Evolutionary conservation across 2,329 filamentous ascomycete species (phyloP).

Genomic region (Fusarium mundagurra): DNA sequence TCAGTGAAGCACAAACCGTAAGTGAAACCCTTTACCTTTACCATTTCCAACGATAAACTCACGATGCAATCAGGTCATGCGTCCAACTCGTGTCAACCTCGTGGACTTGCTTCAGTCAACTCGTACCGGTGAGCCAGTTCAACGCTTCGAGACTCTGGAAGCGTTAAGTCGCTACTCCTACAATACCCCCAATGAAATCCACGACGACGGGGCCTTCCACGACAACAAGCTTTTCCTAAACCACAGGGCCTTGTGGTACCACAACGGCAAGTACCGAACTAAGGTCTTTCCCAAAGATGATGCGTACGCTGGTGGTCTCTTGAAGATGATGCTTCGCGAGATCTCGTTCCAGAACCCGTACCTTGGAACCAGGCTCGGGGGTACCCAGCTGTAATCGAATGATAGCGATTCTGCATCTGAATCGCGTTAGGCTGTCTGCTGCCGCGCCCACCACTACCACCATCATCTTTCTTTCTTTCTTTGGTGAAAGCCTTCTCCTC

Average conservation of each 20-base stretch:
- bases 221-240: no score
- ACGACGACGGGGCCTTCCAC: no score
- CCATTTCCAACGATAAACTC: neutral
- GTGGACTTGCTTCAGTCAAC: neutral
- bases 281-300: no score
- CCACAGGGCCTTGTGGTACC: no score
- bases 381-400: neutral
- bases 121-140: neutral
- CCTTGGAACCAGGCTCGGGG: neutral
- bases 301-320: no score
- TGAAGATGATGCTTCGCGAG: conserved; percentile 23
- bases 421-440: neutral
- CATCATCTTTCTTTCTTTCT: neutral
- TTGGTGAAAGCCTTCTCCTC: neutral
- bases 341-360: neutral
- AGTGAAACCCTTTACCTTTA: accelerated
- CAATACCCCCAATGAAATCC: no score
- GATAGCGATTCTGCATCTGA: neutral
- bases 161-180: no score
- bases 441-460: no score
- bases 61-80: neutral
- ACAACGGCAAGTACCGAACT: no score
- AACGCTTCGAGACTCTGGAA: neutral
- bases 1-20: conserved; percentile 14
- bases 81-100: conserved; percentile 13